phyloP scores from a whole-genome alignment of 805 yeast species.

The Pichia eremophila region DNA sequence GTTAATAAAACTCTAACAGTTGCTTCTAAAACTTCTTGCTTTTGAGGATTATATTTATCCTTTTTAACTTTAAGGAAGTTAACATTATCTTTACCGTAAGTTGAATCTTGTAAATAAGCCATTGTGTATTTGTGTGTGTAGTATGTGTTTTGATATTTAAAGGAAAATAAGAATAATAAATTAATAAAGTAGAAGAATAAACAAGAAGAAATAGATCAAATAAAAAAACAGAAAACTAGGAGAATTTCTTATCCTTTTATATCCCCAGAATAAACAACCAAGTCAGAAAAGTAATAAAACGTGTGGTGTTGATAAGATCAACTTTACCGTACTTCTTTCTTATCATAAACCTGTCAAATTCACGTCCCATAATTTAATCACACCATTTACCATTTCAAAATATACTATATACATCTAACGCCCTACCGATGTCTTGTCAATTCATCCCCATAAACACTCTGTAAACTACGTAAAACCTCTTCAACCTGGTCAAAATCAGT shows the following conservation, averaged over 20 bases:
- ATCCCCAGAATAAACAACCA: not conserved
- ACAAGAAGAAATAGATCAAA: not conserved
- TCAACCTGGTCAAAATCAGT: too few species aligned
- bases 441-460: too few species aligned
- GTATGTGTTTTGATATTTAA: not conserved
- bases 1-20: slow-evolving; percentile 65
- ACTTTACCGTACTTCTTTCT: too few species aligned
- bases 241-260: not conserved
- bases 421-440: too few species aligned
- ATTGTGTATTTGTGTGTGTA: slow-evolving; percentile 8
- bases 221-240: not conserved
- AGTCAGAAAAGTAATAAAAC: too few species aligned
- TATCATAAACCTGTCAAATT: too few species aligned
- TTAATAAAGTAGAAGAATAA: not conserved
- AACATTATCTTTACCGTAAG: slow-evolving; percentile 90
- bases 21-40: slow-evolving; percentile 80
- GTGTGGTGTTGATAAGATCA: too few species aligned
- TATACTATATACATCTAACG: too few species aligned
- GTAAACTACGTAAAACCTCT: too few species aligned
- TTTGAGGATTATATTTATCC: slow-evolving; percentile 59
- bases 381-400: too few species aligned
- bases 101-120: slow-evolving; percentile 35
- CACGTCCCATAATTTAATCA: too few species aligned
- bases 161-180: not conserved
- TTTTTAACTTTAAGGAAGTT: slow-evolving; percentile 83